These are phyloP conservation scores for Blastobotrys buckinghamii DNA, from an alignment of 1,139 yeast genomes.

Conservation along the genomic window DNA sequence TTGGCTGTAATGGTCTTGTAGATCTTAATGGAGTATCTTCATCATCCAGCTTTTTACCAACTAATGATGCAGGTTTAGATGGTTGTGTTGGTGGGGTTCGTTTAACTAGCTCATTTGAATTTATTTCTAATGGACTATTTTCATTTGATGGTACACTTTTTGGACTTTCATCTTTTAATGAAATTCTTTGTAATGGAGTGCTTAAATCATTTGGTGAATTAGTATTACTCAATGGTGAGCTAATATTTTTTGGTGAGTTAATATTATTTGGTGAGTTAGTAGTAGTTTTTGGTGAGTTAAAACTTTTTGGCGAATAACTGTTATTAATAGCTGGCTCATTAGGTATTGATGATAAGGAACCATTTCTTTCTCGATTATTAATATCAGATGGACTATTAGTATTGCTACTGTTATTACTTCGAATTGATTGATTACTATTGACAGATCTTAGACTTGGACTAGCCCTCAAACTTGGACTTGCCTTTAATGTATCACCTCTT, in stretches of 20 bases:
- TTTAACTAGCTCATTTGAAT: background rate
- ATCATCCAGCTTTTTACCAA: background rate
- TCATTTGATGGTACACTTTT: too few relatives aligned
- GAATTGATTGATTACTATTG: background rate
- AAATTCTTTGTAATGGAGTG: too few relatives aligned
- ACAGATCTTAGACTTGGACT: constrained; percentile 2
- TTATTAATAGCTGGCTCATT: too few relatives aligned
- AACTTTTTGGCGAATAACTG: too few relatives aligned
- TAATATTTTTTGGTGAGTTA: too few relatives aligned
- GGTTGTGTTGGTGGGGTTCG: background rate
- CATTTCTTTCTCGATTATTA: too few relatives aligned
- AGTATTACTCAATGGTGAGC: background rate
- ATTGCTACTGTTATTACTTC: background rate
- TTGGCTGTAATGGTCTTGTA: background rate
- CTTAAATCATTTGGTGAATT: too few relatives aligned
- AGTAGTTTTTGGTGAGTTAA: too few relatives aligned
- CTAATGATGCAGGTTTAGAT: background rate
- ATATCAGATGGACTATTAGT: constrained; percentile 5
- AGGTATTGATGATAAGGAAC: too few relatives aligned
- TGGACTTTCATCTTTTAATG: too few relatives aligned
- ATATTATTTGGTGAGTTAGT: too few relatives aligned
- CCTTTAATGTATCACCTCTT: constrained; percentile 19
- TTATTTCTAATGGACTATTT: too few relatives aligned
- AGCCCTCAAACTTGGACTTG: background rate
- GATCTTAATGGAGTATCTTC: constrained; percentile 2